A percentile compares a stretch with the other conserved stretches of the same genome.
Evolutionary conservation across 495 filamentous ascomycete genomes (phyloP).

Genomic region (Neurospora sp.): DNA sequence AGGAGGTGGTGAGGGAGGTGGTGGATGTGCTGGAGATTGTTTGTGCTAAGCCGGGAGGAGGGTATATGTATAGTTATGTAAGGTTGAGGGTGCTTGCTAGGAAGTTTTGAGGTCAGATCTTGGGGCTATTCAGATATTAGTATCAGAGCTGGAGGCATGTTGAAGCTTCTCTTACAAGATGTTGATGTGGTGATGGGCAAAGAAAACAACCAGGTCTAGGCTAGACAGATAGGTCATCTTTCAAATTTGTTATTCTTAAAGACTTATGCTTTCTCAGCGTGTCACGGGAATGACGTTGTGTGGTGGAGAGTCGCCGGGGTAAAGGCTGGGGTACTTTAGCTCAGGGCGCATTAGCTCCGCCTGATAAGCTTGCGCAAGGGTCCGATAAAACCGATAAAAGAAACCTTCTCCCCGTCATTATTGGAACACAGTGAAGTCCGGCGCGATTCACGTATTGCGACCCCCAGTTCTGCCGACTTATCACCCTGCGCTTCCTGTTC

Average conservation of each 20-base stretch:
- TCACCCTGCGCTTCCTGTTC: background rate
- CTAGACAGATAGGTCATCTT: background rate
- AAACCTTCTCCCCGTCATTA: background rate
- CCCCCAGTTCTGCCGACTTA: background rate
- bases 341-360: background rate
- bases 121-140: background rate
- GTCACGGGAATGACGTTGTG: background rate
- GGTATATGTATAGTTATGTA: conserved; percentile 59
- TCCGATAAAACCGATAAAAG: background rate
- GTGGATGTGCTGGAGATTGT: conserved; percentile 46
- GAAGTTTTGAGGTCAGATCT: conserved; percentile 27
- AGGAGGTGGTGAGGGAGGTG: conserved; percentile 45
- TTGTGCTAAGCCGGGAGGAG: conserved; percentile 44
- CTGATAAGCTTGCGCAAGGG: background rate
- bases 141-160: background rate
- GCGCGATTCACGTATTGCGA: background rate
- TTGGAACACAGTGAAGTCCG: background rate
- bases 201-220: background rate
- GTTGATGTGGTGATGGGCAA: background rate
- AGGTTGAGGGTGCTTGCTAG: conserved; percentile 54
- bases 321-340: background rate
- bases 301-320: background rate
- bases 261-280: background rate
- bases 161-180: background rate
- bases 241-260: background rate